These are phyloP conservation scores for Lactarius indigo DNA, from an alignment of 768 basidiomycete genomes.

Conservation along the genomic window DNA sequence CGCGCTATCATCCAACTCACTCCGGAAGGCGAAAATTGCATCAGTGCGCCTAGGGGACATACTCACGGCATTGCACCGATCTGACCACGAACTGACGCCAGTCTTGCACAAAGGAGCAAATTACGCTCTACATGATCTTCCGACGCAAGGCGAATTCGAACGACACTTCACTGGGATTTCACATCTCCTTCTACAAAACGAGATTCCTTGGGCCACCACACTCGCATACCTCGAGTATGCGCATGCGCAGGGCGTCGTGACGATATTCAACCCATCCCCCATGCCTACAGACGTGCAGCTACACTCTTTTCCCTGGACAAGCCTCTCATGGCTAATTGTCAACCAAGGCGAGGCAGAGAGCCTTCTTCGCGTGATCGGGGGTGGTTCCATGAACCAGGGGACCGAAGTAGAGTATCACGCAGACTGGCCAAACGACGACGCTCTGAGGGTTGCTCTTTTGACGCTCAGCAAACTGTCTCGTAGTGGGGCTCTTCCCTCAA, in stretches of 20 bases:
- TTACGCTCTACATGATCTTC: conserved; percentile 38
- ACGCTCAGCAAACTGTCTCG: conserved; percentile 25
- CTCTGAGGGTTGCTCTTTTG: conserved; percentile 27
- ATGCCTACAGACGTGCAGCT: conserved; percentile 43
- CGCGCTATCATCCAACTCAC: conserved; percentile 60
- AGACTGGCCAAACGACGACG: conserved; percentile 14
- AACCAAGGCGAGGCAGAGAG: conserved; percentile 49
- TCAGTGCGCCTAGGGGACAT: conserved; percentile 40
- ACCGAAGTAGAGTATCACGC: conserved; percentile 1
- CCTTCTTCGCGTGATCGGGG: conserved; percentile 22
- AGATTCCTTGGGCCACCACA: conserved; percentile 46
- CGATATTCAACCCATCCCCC: conserved; percentile 58
- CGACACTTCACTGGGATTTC: conserved; percentile 38
- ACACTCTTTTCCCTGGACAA: conserved; percentile 45
- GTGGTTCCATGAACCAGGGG: neutral
- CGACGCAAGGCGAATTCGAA: conserved; percentile 22
- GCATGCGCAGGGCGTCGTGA: conserved; percentile 25
- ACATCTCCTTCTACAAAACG: conserved; percentile 58
- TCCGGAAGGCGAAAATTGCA: conserved; percentile 57
- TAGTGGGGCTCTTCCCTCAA: conserved; percentile 29
- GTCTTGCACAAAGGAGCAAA: conserved; percentile 62
- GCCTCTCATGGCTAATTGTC: conserved; percentile 53
- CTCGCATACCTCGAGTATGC: conserved; percentile 33
- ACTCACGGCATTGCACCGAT: neutral
- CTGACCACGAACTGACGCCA: neutral